Evolutionary conservation across 106 monocot genomes (phyloP), one percentile per base, ranked within the genome.

Genomic region (Dendrobium officinale): DNA sequence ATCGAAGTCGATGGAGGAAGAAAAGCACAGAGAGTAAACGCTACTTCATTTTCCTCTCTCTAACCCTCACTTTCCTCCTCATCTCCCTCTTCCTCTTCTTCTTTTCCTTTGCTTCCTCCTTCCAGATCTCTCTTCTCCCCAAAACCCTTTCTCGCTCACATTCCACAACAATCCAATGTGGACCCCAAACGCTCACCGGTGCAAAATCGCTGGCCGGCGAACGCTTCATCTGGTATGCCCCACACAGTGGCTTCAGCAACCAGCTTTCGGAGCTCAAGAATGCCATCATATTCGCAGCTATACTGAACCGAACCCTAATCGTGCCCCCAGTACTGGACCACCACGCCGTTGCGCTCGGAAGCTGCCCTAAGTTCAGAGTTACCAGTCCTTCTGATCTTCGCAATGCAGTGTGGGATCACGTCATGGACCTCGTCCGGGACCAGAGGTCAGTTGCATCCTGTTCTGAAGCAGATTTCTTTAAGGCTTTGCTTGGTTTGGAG

Each of bases 161-260:
- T 66, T 68, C 77, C 26, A 10, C 64, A 47, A 17, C 48, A 49
- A 44, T 51, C 20, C 77, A 47, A 51, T 75, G 82, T 79, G 51
- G 51, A 15, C 51, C 51, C 2, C 51, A 51, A 51, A 51, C 51
- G 10, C 51, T 51, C 51, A 13, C 51, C 51, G 27, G 67, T 18
- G 5, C 56, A 42, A 11, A 17, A 19, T 42, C 40, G 22, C 67
- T 74, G 40, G 20, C 59, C 10, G 79, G 80, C 45, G 84, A 93
- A 77, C 81, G 84, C 8, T 95, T 95, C 75, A 82, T 99, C 22
- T 90, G 86, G 87, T 99, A 93, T 75, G 92, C 98, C 0, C 98
- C 98, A 17, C 95, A 99, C 88, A 99, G 98, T 67, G 98, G 98
- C 11, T 99, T 99, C 95, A 95, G 89, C 86, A 99, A 99, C 84